These are phyloP conservation scores for Alternaria viburni DNA, from an alignment of 2,329 filamentous ascomycete genomes.

Conservation along the genomic window DNA sequence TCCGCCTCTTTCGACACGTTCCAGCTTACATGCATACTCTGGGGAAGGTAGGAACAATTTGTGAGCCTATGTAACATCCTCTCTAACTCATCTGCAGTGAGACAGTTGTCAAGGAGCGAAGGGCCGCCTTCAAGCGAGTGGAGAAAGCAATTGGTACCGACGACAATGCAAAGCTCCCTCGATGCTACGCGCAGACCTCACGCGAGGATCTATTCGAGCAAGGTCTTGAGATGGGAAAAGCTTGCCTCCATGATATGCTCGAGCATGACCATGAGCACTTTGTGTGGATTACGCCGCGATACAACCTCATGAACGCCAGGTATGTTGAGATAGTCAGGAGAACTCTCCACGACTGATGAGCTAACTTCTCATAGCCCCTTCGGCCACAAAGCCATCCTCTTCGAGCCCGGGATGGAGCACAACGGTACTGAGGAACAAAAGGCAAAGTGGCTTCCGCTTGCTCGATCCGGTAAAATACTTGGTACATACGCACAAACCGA, in stretches of 20 bases:
- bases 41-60: background rate
- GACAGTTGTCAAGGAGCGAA: constrained; percentile 13
- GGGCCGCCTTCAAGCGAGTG: constrained; percentile 22
- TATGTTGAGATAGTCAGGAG: background rate
- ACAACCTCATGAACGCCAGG: constrained; percentile 18
- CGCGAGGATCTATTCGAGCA: constrained; percentile 32
- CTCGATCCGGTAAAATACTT: constrained; percentile 51
- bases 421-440: constrained; percentile 51
- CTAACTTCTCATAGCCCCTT: constrained; percentile 18
- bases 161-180: constrained; percentile 30
- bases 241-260: constrained; percentile 30
- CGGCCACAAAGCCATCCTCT: constrained; percentile 12
- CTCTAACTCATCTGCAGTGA: constrained; percentile 1
- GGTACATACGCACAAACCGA: constrained; percentile 57
- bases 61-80: background rate
- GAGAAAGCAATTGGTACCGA: constrained; percentile 14
- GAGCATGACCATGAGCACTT: constrained; percentile 28
- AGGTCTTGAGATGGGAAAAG: constrained; percentile 29
- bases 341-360: too few species aligned
- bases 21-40: constrained; percentile 5
- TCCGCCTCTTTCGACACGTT: constrained; percentile 9
- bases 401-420: constrained; percentile 46
- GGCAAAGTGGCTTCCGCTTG: constrained; percentile 48
- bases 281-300: constrained; percentile 17
- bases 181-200: constrained; percentile 28